These are phyloP conservation scores for Coprinellus micaceus DNA, from an alignment of 768 basidiomycete genomes.

Conservation along the genomic window DNA sequence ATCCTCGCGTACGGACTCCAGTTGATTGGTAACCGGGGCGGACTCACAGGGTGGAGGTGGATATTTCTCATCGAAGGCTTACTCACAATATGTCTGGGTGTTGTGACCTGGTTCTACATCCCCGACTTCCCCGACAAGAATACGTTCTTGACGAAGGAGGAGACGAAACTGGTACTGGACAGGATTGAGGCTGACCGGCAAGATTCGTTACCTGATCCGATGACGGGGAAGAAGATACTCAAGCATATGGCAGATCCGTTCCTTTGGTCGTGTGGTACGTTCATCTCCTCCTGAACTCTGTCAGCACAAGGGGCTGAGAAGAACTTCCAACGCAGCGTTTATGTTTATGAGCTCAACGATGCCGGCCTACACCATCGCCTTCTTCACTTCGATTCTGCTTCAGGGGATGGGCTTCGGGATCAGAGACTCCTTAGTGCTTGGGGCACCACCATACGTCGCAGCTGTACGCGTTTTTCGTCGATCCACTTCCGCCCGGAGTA, in stretches of 20 bases:
- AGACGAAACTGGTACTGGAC: slow-evolving; percentile 38
- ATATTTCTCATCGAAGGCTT: slow-evolving; percentile 50
- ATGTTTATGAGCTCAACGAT: slow-evolving; percentile 37
- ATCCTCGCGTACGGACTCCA: slow-evolving; percentile 36
- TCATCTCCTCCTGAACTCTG: not conserved
- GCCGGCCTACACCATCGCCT: slow-evolving; percentile 34
- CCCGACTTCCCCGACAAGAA: slow-evolving; percentile 48
- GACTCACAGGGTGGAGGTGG: slow-evolving; percentile 47
- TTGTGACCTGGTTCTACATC: slow-evolving; percentile 39
- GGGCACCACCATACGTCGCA: slow-evolving; percentile 47
- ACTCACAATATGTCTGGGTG: slow-evolving; percentile 38
- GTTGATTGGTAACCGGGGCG: slow-evolving; percentile 35
- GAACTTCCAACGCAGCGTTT: slow-evolving; percentile 20
- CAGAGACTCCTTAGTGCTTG: slow-evolving; percentile 22
- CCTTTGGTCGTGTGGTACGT: slow-evolving; percentile 43
- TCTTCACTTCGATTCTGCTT: slow-evolving; percentile 22
- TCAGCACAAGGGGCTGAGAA: too few relatives aligned
- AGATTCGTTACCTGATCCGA: slow-evolving; percentile 42
- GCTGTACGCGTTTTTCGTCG: slow-evolving; percentile 40
- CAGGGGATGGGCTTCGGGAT: not conserved
- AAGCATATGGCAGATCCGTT: slow-evolving; percentile 43
- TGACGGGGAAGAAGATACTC: slow-evolving; percentile 34
- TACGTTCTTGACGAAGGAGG: slow-evolving; percentile 37
- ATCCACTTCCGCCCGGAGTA: slow-evolving; percentile 21
- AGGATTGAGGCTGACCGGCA: slow-evolving; percentile 50